Evolutionary conservation across 2,329 filamentous ascomycete genomes (phyloP), one percentile per base, ranked within the genome.

Genomic region (Colletotrichum australisinense): DNA sequence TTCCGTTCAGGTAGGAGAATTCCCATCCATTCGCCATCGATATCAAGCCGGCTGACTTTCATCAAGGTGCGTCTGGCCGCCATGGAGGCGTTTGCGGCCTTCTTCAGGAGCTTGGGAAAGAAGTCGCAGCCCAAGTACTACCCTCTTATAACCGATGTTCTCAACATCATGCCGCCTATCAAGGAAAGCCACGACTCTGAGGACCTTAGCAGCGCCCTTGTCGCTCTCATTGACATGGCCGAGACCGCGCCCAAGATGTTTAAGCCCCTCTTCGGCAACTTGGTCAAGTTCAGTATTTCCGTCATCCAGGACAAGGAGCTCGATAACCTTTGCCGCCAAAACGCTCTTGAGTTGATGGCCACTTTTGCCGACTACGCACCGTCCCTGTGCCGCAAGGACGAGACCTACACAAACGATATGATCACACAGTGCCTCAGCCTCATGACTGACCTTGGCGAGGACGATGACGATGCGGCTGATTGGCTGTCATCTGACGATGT

Each of bases 241-340:
- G 97, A 98, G 83, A 90, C 93, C n/a, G 93, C 94, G 26, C 95
- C 96, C 26, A 97, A 97, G 85, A 98, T 98, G 95, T 99, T 99
- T 86, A 97, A 97, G 85, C 90, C 89, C 24, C 88, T 97, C n/a
- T 99, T 99, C 86, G 93, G 93, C 80, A 95, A 95, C 79, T 88
- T 99, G 4, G 96, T 98, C 64, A 92, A 94, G 78, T 98, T 99
- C 84, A 96, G 93, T 81, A 92, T 98, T 73, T 95, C 94, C 7
- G 95, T 98, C 71, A 94, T 99, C 77, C 94, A 97, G 79, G 96
- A 99, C 82, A 98, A 98, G 86, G 95, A 98, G 74, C 89, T 99
- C 26, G 93, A 92, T 75, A 95, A 98, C 79, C 90, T 95, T 77
- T 94, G 95, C 74, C 92, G 97, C 73, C 97, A 99, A 83, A 98